Percentiles rank a stretch among this genome's conserved stretches.
phyloP scores from a whole-genome alignment of 768 basidiomycete species.

The Boletus pseudopeckii region DNA sequence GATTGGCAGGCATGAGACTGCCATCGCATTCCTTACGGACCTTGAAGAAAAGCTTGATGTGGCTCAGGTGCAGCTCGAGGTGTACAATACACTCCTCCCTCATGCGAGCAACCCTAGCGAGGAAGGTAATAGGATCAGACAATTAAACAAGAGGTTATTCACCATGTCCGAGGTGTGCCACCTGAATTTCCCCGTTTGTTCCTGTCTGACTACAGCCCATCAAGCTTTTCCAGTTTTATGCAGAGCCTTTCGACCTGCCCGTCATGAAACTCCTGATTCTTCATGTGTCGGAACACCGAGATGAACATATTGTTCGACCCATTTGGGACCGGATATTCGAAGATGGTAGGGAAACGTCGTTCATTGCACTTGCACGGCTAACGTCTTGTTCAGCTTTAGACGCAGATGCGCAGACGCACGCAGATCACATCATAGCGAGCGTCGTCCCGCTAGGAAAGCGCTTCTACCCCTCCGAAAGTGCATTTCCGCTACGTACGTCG shows the following conservation, averaged over 20 bases:
- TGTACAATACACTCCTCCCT: conserved; percentile 64
- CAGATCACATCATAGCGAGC: conserved; percentile 61
- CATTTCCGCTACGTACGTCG: conserved; percentile 79
- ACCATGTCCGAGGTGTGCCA: conserved; percentile 78
- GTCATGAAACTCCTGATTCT: conserved; percentile 85
- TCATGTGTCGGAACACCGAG: conserved; percentile 90
- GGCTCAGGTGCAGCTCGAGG: conserved; percentile 93
- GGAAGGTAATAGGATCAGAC: conserved; percentile 58
- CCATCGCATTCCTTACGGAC: conserved; percentile 93
- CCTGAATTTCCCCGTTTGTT: background rate
- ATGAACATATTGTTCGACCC: conserved; percentile 73
- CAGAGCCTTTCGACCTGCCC: conserved; percentile 80
- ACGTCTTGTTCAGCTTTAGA: conserved; percentile 42
- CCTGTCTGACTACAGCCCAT: conserved; percentile 9
- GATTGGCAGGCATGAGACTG: conserved; percentile 76
- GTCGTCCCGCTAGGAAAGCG: conserved; percentile 74
- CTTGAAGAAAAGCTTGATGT: conserved; percentile 97
- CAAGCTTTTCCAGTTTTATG: conserved; percentile 86
- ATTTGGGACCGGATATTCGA: conserved; percentile 91
- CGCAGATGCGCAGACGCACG: conserved; percentile 48
- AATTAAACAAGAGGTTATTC: conserved; percentile 59
- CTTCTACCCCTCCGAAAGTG: conserved; percentile 88
- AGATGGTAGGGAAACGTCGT: conserved; percentile 49
- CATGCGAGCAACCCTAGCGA: conserved; percentile 60
- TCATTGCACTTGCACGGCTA: background rate